phyloP scores from a whole-genome alignment of 192 early-diverging fungal species.

The Anaeromyces robustus region DNA sequence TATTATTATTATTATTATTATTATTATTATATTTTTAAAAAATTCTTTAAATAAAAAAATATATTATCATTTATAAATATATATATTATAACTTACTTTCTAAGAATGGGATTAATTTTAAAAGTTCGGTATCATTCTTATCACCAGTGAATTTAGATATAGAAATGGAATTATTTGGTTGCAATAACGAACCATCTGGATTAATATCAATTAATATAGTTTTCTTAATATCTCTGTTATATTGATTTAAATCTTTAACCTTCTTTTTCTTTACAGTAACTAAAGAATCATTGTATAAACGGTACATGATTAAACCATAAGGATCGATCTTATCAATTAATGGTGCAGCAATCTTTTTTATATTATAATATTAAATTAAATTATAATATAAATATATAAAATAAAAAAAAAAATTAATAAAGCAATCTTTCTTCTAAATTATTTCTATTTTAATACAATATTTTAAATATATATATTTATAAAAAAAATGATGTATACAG shows the following conservation, averaged over 20 bases:
- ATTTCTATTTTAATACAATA: too few species aligned
- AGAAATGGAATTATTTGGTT: slow-evolving; percentile 81
- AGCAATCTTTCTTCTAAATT: too few species aligned
- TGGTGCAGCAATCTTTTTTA: slow-evolving; percentile 55
- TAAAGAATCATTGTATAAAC: slow-evolving; percentile 83
- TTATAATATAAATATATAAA: too few species aligned
- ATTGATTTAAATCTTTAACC: slow-evolving; percentile 70
- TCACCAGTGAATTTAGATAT: slow-evolving; percentile 78
- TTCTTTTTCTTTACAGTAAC: slow-evolving; percentile 67
- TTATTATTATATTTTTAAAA: too few species aligned
- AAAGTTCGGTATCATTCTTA: slow-evolving; percentile 59
- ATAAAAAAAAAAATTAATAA: background rate
- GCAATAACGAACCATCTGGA: slow-evolving; percentile 62
- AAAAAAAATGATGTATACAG: slow-evolving; percentile 31
- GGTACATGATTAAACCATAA: slow-evolving; percentile 67
- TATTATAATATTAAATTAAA: too few species aligned
- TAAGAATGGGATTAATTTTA: slow-evolving; percentile 75
- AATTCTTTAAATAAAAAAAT: too few species aligned
- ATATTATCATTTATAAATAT: background rate
- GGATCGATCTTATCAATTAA: slow-evolving; percentile 83
- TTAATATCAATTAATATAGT: slow-evolving; percentile 88
- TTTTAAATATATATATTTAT: too few species aligned
- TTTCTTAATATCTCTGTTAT: slow-evolving; percentile 88
- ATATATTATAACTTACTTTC: slow-evolving; percentile 45
- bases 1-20: too few species aligned